A percentile compares a stretch with the other conserved stretches of the same genome.
Conservation (phyloP, 345 rosid species). For the Sonneratia caseolaris region DNA sequence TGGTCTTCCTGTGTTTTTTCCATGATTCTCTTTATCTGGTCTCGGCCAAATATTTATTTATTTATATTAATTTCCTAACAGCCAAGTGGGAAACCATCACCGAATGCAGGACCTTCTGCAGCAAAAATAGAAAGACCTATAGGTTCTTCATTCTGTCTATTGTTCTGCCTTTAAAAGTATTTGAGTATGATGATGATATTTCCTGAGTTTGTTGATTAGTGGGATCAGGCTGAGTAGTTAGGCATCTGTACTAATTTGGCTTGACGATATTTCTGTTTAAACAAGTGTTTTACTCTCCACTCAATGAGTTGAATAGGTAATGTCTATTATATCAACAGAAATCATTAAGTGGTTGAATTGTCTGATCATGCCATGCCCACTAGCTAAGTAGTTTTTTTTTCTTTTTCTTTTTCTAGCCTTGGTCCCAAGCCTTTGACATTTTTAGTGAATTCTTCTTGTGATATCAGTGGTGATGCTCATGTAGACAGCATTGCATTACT, state of each 20-base stretch:
- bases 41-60: background rate
- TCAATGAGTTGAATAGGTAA: too few relatives aligned
- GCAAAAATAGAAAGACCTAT: slow-evolving; percentile 70
- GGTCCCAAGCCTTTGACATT: background rate
- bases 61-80: slow-evolving; percentile 12
- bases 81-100: slow-evolving; percentile 49
- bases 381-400: background rate
- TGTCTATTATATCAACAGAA: background rate
- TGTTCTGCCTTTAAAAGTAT: background rate
- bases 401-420: background rate
- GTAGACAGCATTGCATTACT: background rate
- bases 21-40: background rate
- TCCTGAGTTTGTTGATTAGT: background rate
- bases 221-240: background rate
- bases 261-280: background rate
- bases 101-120: slow-evolving; percentile 52
- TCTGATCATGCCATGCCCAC: background rate
- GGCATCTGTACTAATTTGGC: background rate
- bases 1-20: background rate
- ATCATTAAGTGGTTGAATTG: background rate
- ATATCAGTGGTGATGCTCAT: too few relatives aligned
- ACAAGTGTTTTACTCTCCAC: background rate
- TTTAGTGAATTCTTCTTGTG: background rate
- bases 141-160: slow-evolving; percentile 23
- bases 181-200: background rate